Conservation (phyloP, 306 rosid genomes). For the Prunus kanzakura region DNA sequence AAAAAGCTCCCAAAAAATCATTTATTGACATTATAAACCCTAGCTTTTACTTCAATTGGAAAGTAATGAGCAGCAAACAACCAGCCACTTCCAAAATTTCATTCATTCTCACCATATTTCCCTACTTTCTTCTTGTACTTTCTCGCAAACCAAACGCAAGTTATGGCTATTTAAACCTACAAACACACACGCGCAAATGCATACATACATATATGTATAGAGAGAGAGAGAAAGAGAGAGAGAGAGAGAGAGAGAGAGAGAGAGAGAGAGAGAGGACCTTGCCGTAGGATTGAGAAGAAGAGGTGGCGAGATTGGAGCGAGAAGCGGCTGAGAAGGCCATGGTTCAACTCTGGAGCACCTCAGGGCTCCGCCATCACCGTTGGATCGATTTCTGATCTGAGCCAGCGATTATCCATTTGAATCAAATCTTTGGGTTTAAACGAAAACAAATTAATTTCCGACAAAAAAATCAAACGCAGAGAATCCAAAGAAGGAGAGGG, state of each 20-base stretch:
- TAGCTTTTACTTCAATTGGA: not conserved
- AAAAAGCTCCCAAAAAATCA: not conserved
- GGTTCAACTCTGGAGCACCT: conserved; percentile 23
- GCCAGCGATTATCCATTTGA: not conserved
- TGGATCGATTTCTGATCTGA: not conserved
- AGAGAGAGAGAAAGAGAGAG: not conserved
- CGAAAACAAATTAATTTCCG: not conserved
- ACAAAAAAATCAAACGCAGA: not conserved
- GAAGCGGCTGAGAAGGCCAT: conserved; percentile 66
- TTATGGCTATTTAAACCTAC: not conserved
- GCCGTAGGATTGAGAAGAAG: conserved; percentile 40
- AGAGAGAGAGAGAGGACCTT: conserved; percentile 26
- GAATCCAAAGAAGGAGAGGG: not conserved
- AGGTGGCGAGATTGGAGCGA: conserved; percentile 33
- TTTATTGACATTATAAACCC: not conserved
- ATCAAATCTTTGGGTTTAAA: not conserved
- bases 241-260: conserved; percentile 16
- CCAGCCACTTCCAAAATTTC: not conserved
- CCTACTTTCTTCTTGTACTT: not conserved
- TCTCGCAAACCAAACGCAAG: not conserved
- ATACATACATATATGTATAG: not conserved
- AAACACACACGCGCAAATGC: no score
- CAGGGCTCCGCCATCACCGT: conserved; percentile 11
- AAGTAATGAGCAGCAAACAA: not conserved
- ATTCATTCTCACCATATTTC: not conserved